Evolutionary conservation across 192 early-diverging fungal genomes (phyloP), one percentile per base, ranked within the genome.

Genomic region (Funneliformis geosporum): DNA sequence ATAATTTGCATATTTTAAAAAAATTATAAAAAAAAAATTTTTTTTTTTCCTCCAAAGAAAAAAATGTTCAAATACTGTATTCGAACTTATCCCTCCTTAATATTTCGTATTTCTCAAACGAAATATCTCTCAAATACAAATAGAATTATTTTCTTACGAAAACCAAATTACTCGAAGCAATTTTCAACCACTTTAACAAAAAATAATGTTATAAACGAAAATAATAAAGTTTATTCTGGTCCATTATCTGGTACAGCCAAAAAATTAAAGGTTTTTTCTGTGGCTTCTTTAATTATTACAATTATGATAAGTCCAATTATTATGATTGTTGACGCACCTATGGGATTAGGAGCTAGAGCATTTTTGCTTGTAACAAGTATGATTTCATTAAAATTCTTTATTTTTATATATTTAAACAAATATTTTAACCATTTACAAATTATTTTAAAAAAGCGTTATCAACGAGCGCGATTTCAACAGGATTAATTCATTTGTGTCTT

Each of bases 401-500:
- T 14, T 18, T 16, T 79, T 71, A 10, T 28, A n/a, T 62, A 27
- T 21, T 64, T 55, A 61, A 8, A n/a, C 23, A 4, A 9, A 11
- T 44, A 46, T 55, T 55, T 55, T 11, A 47, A 47, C 16, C 16
- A 16, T 0, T 0, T 14, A 18, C 18, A 4, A 50, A 55, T 77
- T 60, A 50, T 40, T 50, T 70, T 9, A 55, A 43, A 33, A n/a
- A 16, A 84, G 89, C 87, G 61, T 72, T 90, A 25, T 83, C 81
- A 8, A 90, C 89, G 3, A 90, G 89, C 81, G 82, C 84, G 14
- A 82, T 87, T 14, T 90, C 89, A 1, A 90, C 89, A n/a, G 86
- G 83, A 5, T 47, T 88, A 42, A 88, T 90, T 50, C 87, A 90
- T 60, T 90, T 87, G 86, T 85, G 85, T 44, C 81, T 90, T 69